These are phyloP conservation scores for Luzula sylvatica DNA, from an alignment of 176 grass and related monocot genomes.

Conservation along the genomic window DNA sequence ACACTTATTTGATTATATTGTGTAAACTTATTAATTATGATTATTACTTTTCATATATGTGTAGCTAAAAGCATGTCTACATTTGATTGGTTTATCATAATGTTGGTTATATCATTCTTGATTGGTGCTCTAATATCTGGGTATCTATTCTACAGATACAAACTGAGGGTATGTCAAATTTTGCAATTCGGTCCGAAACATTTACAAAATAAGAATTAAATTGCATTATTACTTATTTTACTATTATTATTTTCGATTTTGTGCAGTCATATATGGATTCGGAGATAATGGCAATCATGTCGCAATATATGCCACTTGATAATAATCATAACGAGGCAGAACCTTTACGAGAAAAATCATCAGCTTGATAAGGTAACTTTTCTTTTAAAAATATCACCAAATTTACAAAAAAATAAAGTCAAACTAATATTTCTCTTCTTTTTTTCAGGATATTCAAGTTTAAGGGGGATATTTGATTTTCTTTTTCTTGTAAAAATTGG, in stretches of 20 bases:
- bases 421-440: not conserved
- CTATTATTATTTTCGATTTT: not conserved
- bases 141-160: conserved; percentile 96
- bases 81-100: conserved; percentile 48
- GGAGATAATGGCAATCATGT: conserved; percentile 99
- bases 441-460: no score
- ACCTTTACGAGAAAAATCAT: conserved; percentile 51
- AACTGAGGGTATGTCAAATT: conserved; percentile 49
- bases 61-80: conserved; percentile 48
- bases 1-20: not conserved
- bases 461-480: no score
- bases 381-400: not conserved
- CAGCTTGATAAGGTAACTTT: conserved; percentile 20
- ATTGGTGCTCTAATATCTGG: conserved; percentile 45
- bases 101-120: conserved; percentile 50
- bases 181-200: not conserved
- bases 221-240: not conserved
- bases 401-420: not conserved
- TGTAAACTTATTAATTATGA: not conserved
- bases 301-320: conserved; percentile 97
- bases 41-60: not conserved
- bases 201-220: no score
- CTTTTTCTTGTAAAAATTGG: no score
- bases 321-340: conserved; percentile 64
- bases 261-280: conserved; percentile 96